These are phyloP conservation scores for Trichoderma erinaceum DNA, from an alignment of 495 filamentous ascomycete species.

Conservation along the genomic window DNA sequence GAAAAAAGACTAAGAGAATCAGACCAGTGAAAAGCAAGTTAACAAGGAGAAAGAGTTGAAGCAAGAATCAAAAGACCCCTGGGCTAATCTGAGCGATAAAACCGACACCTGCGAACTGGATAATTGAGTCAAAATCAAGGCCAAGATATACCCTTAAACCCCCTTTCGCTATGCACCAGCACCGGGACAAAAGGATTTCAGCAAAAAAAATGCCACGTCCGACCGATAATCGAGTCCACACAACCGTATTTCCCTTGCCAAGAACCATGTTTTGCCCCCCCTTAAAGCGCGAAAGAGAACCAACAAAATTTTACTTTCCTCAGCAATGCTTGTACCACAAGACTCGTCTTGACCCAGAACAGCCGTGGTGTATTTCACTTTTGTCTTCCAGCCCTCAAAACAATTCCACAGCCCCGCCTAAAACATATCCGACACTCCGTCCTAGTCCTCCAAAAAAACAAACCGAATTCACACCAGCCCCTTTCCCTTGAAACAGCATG, in stretches of 20 bases:
- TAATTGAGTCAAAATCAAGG: slow-evolving; percentile 48
- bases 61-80: slow-evolving; percentile 31
- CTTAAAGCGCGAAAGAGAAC: slow-evolving; percentile 9
- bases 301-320: slow-evolving; percentile 6
- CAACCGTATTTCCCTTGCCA: slow-evolving; percentile 13
- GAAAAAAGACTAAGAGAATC: slow-evolving; percentile 27
- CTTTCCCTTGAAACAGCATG: slow-evolving; percentile 25
- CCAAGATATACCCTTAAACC: slow-evolving; percentile 55
- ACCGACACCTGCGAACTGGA: slow-evolving; percentile 24
- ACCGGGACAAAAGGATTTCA: slow-evolving; percentile 14
- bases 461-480: slow-evolving; percentile 16
- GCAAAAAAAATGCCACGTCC: slow-evolving; percentile 14
- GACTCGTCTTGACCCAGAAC: slow-evolving; percentile 11
- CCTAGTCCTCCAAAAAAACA: slow-evolving; percentile 15
- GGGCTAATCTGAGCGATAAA: slow-evolving; percentile 30
- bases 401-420: slow-evolving; percentile 7
- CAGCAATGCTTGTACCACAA: slow-evolving; percentile 13
- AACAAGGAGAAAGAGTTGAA: slow-evolving; percentile 27
- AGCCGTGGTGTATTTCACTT: slow-evolving; percentile 12
- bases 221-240: slow-evolving; percentile 14
- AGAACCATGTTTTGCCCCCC: slow-evolving; percentile 12
- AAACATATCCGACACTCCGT: slow-evolving; percentile 17
- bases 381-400: slow-evolving; percentile 13
- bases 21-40: slow-evolving; percentile 26
- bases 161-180: slow-evolving; percentile 48